Evolutionary conservation across 371 early-diverging fungal species (phyloP), one percentile per base, ranked within the genome.

Genomic region (Circinella minor): DNA sequence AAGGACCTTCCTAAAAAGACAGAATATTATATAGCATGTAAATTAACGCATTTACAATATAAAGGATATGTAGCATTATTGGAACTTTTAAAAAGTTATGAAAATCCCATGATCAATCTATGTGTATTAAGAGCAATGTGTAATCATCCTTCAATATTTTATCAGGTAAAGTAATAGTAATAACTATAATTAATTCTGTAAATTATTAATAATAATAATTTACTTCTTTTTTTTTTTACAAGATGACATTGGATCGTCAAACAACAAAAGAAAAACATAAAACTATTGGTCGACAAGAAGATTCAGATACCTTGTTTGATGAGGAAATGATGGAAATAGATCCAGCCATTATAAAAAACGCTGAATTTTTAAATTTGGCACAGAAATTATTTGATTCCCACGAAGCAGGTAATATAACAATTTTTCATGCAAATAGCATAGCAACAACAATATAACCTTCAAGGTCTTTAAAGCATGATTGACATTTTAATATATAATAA

Each of bases 81-180:
- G 17, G 55, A 70, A 3, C 39, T 69, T 47, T 27, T 74, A 4
- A 14, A 11, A 43, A 10, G 14, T 1, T 20, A 37, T n/a, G 57
- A 36, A 39, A 34, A 13, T n/a, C 69, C 74, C 14, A 20, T 82
- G 36, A 48, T 66, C 6, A 61, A 47, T 43, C 34, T 80, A 4
- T 37, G 70, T 4, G 39, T 80, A 13, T 70, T 91, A n/a, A 65
- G 84, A 54, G 78, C 80, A 3, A 82, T 93, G 3, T 93, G 93
- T 73, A 92, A 92, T 60, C 94, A 93, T 73, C 94, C 94, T 1
- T 77, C 84, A 3, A 80, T 89, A 3, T 84, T 87, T n/a, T 51
- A 70, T 61, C 73, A 77, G 65, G 65, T 65, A 51, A 17, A 34
- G 36, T 51, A 36, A 49, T 36, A 8, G 36, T 61, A 15, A 10